Conservation (phyloP, 345 rosid genomes). For the Brassica rapa region DNA sequence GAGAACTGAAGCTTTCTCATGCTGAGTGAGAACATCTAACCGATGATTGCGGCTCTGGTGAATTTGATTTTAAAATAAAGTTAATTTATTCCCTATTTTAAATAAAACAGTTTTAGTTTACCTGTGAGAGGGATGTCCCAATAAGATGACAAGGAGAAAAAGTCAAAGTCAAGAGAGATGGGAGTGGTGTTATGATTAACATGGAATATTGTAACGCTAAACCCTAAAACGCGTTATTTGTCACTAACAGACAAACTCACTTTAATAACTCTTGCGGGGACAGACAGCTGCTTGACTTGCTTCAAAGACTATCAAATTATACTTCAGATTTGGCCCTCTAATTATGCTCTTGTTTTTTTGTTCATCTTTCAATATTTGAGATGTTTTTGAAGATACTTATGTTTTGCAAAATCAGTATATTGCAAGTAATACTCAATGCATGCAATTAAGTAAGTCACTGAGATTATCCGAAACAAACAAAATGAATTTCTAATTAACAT, state of each 20-base stretch:
- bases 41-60: slow-evolving; percentile 63
- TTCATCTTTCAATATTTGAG: not conserved
- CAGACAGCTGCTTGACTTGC: not conserved
- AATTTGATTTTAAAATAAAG: not conserved
- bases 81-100: not conserved
- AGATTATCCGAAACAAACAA: not conserved
- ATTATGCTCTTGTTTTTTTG: not conserved
- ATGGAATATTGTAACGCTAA: slow-evolving; percentile 31
- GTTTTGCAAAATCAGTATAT: not conserved
- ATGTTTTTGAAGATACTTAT: not conserved
- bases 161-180: slow-evolving; percentile 58
- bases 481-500: not conserved
- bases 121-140: not conserved
- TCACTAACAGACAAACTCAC: slow-evolving; percentile 1
- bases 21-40: slow-evolving; percentile 43
- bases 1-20: slow-evolving; percentile 12
- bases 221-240: slow-evolving; percentile 52
- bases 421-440: not conserved
- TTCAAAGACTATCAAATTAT: not conserved
- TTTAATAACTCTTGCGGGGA: not conserved
- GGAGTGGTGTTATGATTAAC: not conserved
- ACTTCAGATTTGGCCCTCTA: not conserved
- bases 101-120: not conserved
- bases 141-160: slow-evolving; percentile 10
- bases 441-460: not conserved